These are phyloP conservation scores for Buxus sempervirens DNA, from an alignment of 164 flowering plant genomes.

Conservation along the genomic window DNA sequence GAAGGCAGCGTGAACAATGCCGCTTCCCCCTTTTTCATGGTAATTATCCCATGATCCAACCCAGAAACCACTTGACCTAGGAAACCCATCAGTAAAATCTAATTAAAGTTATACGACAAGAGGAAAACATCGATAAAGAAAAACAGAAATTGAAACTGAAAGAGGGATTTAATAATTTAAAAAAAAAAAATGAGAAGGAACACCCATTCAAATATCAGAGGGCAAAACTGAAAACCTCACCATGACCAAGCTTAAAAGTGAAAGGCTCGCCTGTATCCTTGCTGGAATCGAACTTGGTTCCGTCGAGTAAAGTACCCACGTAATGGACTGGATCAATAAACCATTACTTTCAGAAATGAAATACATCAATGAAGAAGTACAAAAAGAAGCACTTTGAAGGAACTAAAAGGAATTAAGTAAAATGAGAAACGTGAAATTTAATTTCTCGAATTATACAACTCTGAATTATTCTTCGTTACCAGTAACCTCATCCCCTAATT, in stretches of 20 bases:
- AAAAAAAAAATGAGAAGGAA: not conserved
- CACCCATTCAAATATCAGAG: not conserved
- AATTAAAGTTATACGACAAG: not conserved
- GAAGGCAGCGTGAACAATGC: conserved; percentile 66
- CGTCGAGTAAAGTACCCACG: conserved; percentile 51
- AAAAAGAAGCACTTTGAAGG: not conserved
- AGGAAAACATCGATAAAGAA: not conserved
- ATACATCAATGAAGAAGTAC: not conserved
- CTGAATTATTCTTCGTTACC: conserved; percentile 22
- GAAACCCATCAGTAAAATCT: conserved; percentile 13
- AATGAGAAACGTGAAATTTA: not conserved
- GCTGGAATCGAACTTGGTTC: conserved; percentile 49
- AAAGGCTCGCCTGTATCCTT: conserved; percentile 41
- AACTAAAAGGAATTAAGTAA: not conserved
- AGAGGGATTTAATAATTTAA: no score
- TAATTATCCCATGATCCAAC: conserved; percentile 49
- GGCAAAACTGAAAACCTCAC: conserved; percentile 26
- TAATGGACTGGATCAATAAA: conserved; percentile 52
- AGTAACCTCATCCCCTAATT: conserved; percentile 60
- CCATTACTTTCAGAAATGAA: no score
- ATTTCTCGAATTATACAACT: not conserved
- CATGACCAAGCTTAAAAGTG: conserved; percentile 54
- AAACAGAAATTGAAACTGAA: not conserved
- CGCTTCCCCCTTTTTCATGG: conserved; percentile 64
- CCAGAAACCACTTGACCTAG: conserved; percentile 44